These are phyloP conservation scores for Pelargonium fulgidum DNA, from an alignment of 441 rosid species.

Conservation along the genomic window DNA sequence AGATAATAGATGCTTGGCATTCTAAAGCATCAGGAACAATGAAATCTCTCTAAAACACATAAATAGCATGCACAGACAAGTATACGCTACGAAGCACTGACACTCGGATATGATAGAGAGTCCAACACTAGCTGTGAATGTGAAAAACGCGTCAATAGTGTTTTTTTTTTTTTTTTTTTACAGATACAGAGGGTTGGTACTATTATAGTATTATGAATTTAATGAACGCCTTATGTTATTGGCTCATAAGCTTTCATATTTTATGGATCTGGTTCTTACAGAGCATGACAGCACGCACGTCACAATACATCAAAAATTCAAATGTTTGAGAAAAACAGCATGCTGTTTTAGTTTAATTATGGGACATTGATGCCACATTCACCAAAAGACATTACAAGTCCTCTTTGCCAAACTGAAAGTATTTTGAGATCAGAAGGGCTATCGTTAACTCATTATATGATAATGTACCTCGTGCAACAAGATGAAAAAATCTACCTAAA, in stretches of 20 bases:
- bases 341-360: not conserved
- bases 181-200: not conserved
- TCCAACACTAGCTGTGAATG: not conserved
- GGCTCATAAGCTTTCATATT: not conserved
- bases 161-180: no score
- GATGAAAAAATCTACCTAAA: not conserved
- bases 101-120: not conserved
- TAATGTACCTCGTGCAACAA: not conserved
- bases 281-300: not conserved
- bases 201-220: not conserved
- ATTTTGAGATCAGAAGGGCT: not conserved
- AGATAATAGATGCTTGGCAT: not conserved
- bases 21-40: not conserved
- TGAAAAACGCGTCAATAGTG: not conserved
- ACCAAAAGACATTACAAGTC: not conserved
- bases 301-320: no score
- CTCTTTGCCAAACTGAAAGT: not conserved
- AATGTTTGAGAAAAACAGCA: not conserved
- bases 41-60: not conserved
- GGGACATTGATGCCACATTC: not conserved
- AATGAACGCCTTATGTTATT: not conserved
- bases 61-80: not conserved
- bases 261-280: not conserved
- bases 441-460: not conserved
- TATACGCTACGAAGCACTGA: slow-evolving; percentile 1